These are phyloP conservation scores for Lepraria neglecta DNA, from an alignment of 495 filamentous ascomycete genomes.

Conservation along the genomic window DNA sequence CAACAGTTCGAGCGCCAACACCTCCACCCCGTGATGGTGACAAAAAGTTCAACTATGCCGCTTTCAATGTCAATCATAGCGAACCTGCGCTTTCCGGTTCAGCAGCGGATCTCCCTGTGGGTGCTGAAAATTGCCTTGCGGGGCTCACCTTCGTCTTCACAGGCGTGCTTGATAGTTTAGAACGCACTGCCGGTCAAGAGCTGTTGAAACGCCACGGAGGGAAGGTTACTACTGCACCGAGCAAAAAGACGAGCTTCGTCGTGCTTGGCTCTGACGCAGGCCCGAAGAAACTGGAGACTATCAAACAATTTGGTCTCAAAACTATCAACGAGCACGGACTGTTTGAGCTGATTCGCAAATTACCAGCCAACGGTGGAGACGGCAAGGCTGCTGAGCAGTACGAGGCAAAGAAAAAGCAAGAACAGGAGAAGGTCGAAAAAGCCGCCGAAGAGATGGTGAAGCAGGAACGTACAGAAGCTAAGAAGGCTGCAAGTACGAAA, in stretches of 20 bases:
- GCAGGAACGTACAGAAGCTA: conserved; percentile 50
- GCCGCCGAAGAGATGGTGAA: conserved; percentile 78
- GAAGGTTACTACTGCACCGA: conserved; percentile 78
- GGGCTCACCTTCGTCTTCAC: conserved; percentile 98
- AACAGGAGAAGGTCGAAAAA: conserved; percentile 67
- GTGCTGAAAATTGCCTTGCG: conserved; percentile 82
- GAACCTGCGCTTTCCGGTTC: conserved; percentile 55
- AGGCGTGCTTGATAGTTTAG: conserved; percentile 69
- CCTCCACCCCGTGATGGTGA: conserved; percentile 59
- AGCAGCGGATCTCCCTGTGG: conserved; percentile 67
- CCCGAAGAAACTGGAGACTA: conserved; percentile 88
- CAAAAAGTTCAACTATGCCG: conserved; percentile 66
- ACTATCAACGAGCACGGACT: conserved; percentile 92
- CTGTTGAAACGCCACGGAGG: conserved; percentile 91
- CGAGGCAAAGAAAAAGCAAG: conserved; percentile 73
- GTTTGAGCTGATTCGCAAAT: conserved; percentile 73
- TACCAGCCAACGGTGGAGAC: conserved; percentile 80
- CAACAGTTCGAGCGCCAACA: conserved; percentile 70
- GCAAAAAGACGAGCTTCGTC: conserved; percentile 87
- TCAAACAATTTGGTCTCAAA: conserved; percentile 66
- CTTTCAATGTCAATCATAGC: conserved; percentile 45
- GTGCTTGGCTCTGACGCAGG: conserved; percentile 87
- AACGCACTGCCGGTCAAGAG: conserved; percentile 76
- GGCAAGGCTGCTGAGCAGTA: conserved; percentile 80
- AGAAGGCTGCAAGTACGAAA: conserved; percentile 34